A percentile compares a stretch with the other conserved stretches of the same genome.
Conservation (phyloP, 1,284 basidiomycete genomes). For the Trichosporon asahii region DNA sequence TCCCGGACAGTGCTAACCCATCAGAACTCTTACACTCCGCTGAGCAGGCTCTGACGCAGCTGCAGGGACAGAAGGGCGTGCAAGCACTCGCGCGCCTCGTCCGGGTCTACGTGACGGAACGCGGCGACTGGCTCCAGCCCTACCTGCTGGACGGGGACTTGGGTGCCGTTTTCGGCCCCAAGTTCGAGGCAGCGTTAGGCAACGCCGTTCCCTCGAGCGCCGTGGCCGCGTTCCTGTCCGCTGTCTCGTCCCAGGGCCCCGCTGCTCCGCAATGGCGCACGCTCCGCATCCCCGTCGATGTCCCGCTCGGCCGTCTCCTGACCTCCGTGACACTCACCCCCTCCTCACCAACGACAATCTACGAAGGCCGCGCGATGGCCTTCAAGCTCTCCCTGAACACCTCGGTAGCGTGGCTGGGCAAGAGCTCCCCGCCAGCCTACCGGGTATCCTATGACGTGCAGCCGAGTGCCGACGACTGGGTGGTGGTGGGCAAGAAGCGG, state of each 20-base stretch:
- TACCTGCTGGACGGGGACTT: slow-evolving; percentile 21
- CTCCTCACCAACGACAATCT: slow-evolving; percentile 24
- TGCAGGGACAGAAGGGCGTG: not conserved
- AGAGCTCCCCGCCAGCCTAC: not conserved
- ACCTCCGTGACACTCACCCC: slow-evolving; percentile 31
- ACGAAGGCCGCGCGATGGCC: slow-evolving; percentile 43
- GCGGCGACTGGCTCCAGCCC: slow-evolving; percentile 23
- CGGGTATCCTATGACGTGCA: slow-evolving; percentile 40
- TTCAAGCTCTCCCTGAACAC: slow-evolving; percentile 32
- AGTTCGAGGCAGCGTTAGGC: slow-evolving; percentile 1
- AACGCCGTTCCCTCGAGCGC: not conserved
- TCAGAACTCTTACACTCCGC: slow-evolving; percentile 17
- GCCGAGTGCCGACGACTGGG: slow-evolving; percentile 41
- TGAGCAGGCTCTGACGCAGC: slow-evolving; percentile 13
- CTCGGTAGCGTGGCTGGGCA: slow-evolving; percentile 37
- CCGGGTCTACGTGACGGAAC: slow-evolving; percentile 16
- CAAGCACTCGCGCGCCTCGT: slow-evolving; percentile 11
- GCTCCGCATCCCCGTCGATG: slow-evolving; percentile 50
- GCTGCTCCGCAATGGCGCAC: slow-evolving; percentile 33
- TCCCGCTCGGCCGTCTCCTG: slow-evolving; percentile 40
- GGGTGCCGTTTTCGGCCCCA: slow-evolving; percentile 12
- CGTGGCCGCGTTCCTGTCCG: not conserved
- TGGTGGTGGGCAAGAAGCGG: slow-evolving; percentile 44
- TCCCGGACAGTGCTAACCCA: no score
- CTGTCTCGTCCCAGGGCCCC: not conserved